These are phyloP conservation scores for Backusella australiensis DNA, from an alignment of 192 early-diverging fungal species.

Conservation along the genomic window DNA sequence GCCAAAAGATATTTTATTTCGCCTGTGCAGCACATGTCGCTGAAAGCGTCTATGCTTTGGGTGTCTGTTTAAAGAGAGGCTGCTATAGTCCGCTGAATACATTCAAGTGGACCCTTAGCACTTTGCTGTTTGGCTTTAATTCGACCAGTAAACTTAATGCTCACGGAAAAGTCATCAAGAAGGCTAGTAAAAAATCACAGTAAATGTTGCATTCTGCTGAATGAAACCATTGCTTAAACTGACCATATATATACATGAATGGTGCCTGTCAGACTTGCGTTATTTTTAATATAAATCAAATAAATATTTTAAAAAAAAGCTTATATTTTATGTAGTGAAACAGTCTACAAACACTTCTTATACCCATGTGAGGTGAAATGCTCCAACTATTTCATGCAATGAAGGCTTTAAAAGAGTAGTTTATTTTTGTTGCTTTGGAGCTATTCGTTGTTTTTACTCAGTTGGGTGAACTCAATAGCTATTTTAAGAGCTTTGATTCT, in stretches of 20 bases:
- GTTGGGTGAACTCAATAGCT: neutral
- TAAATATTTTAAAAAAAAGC: neutral
- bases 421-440: neutral
- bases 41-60: slow-evolving; percentile 23
- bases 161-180: slow-evolving; percentile 13
- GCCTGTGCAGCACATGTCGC: slow-evolving; percentile 19
- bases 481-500: neutral
- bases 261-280: neutral
- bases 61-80: slow-evolving; percentile 24
- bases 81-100: slow-evolving; percentile 29
- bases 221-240: neutral
- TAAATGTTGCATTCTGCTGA: neutral
- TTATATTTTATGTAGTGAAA: neutral
- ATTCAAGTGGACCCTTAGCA: slow-evolving; percentile 32
- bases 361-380: neutral
- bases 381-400: neutral
- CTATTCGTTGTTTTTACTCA: neutral
- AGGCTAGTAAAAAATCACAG: slow-evolving; percentile 1
- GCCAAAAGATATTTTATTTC: neutral
- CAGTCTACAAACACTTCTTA: neutral
- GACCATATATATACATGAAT: neutral
- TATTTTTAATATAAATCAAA: neutral
- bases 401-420: too few species aligned
- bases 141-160: slow-evolving; percentile 20
- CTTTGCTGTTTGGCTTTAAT: slow-evolving; percentile 22